These are phyloP conservation scores for Glonium stellatum DNA, from an alignment of 495 filamentous ascomycete genomes.

Conservation along the genomic window DNA sequence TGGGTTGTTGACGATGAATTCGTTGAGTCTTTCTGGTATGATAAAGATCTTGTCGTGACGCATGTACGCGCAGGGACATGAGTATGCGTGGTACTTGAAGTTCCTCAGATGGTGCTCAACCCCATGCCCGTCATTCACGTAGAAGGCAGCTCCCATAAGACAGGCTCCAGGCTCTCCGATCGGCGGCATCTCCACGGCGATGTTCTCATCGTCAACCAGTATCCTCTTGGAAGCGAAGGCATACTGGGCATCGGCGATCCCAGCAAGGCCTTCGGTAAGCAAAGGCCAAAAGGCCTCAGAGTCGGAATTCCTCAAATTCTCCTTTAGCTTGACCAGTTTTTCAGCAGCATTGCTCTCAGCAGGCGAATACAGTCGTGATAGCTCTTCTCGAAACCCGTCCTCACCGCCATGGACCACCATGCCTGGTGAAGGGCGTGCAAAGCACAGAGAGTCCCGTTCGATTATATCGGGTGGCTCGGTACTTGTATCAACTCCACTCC, in stretches of 20 bases:
- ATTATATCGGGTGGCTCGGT: constrained; percentile 25
- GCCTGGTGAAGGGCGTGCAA: constrained; percentile 25
- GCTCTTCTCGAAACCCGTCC: constrained; percentile 43
- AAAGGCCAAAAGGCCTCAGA: constrained; percentile 61
- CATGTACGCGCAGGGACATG: constrained; percentile 62
- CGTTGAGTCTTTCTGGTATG: constrained; percentile 56
- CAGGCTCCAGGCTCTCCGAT: constrained; percentile 54
- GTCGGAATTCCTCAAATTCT: constrained; percentile 46
- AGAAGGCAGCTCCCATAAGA: constrained; percentile 61
- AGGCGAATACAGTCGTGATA: constrained; percentile 43
- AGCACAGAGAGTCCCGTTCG: constrained; percentile 28
- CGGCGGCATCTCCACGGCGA: constrained; percentile 52
- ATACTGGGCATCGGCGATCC: constrained; percentile 60
- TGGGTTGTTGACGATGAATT: constrained; percentile 54
- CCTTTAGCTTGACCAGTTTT: constrained; percentile 56
- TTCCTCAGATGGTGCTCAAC: constrained; percentile 49
- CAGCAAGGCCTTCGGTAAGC: constrained; percentile 60
- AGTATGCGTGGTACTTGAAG: constrained; percentile 58
- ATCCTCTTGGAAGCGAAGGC: constrained; percentile 64
- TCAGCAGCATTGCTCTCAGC: constrained; percentile 58
- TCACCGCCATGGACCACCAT: constrained; percentile 43
- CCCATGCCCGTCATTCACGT: constrained; percentile 57
- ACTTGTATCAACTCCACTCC: not conserved
- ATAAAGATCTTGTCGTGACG: constrained; percentile 67
- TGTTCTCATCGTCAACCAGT: constrained; percentile 51